Evolutionary conservation across 768 basidiomycete species (phyloP).

Genomic region (Pleurotus sapidus): DNA sequence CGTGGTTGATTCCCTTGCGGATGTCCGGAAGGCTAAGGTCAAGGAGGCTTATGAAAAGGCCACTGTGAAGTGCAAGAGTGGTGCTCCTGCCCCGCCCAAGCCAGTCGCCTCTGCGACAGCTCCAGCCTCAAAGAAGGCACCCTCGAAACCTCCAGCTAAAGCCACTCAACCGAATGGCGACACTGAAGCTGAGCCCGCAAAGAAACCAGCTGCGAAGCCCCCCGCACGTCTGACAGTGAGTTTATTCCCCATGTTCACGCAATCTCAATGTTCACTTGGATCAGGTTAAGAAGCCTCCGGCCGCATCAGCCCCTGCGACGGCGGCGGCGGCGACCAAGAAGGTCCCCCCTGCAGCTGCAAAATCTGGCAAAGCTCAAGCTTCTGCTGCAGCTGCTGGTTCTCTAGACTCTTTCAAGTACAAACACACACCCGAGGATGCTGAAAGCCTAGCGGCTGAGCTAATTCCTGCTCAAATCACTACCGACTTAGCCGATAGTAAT

Average conservation of each 20-base stretch:
- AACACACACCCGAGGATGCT: conserved; percentile 89
- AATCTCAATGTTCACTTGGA: not conserved
- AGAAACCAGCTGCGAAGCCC: conserved; percentile 50
- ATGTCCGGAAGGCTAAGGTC: conserved; percentile 87
- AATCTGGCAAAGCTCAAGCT: conserved; percentile 27
- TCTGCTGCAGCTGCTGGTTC: conserved; percentile 47
- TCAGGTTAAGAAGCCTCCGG: conserved; percentile 50
- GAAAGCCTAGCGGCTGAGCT: conserved; percentile 71
- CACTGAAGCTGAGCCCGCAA: conserved; percentile 31
- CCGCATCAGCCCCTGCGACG: conserved; percentile 41
- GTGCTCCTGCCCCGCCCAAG: conserved; percentile 50
- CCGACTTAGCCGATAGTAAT: conserved; percentile 78
- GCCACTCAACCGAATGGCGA: conserved; percentile 18
- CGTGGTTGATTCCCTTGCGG: conserved; percentile 79
- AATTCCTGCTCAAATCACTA: conserved; percentile 68
- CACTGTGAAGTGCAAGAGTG: conserved; percentile 83
- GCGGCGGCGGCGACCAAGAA: conserved; percentile 44
- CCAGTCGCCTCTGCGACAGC: conserved; percentile 25
- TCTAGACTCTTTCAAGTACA: conserved; percentile 88
- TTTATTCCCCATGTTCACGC: conserved; percentile 5
- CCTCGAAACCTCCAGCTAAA: conserved; percentile 16
- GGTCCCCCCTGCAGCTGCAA: conserved; percentile 37
- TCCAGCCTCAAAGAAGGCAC: conserved; percentile 29
- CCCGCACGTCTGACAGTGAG: conserved; percentile 45
- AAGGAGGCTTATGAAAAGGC: conserved; percentile 93